Conservation (phyloP, 805 yeast species). For the Suhomyces kilbournensis region DNA sequence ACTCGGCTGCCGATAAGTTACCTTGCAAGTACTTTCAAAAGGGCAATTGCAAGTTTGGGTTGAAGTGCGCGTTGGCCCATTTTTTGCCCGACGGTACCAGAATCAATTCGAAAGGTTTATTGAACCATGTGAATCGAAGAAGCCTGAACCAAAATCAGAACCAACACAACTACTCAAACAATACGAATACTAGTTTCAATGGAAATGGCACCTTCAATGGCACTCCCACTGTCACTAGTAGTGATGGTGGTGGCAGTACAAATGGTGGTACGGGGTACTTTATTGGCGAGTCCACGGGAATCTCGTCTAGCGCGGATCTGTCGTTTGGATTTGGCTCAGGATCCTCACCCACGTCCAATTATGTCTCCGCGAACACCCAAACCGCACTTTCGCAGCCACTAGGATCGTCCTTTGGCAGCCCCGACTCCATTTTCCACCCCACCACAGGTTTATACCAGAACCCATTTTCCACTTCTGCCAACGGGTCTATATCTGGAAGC, state of each 20-base stretch:
- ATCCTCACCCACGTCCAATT: not conserved
- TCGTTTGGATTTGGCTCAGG: not conserved
- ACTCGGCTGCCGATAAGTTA: slow-evolving; percentile 48
- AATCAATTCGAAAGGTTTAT: slow-evolving; percentile 48
- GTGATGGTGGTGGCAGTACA: too few relatives aligned
- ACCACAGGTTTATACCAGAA: not conserved
- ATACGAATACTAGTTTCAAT: too few relatives aligned
- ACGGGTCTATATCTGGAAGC: not conserved
- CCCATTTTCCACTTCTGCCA: not conserved
- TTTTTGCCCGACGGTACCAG: slow-evolving; percentile 84
- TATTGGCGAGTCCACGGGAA: not conserved
- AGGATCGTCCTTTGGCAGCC: not conserved
- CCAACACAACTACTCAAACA: not conserved
- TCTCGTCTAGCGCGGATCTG: not conserved
- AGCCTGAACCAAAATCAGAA: not conserved
- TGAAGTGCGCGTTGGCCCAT: slow-evolving; percentile 92
- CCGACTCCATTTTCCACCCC: not conserved
- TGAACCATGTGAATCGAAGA: slow-evolving; percentile 5
- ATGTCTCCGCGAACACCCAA: not conserved
- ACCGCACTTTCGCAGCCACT: not conserved
- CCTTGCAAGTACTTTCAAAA: slow-evolving; percentile 93
- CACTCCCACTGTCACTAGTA: too few relatives aligned
- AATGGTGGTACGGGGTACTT: too few relatives aligned
- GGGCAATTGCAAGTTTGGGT: slow-evolving; percentile 96
- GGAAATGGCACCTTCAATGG: too few relatives aligned